phyloP scores from a whole-genome alignment of 202 grass and related monocot species.

The Elaeis oleifera region DNA sequence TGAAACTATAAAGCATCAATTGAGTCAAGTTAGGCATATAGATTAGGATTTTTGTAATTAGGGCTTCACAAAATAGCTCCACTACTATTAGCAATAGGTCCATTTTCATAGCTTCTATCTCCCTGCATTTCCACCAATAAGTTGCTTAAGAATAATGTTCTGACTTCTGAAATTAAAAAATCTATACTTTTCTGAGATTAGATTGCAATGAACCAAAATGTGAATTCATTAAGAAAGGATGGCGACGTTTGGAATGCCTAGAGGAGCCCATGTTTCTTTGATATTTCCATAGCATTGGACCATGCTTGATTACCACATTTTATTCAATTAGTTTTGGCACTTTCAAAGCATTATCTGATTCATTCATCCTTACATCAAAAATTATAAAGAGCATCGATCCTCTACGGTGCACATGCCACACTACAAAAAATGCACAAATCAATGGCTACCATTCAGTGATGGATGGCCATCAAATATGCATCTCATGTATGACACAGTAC shows the following conservation, averaged over 20 bases:
- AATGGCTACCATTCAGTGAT: no score
- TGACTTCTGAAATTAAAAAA: constrained; percentile 7
- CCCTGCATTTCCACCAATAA: neutral
- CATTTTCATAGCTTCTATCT: no score
- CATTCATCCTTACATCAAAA: neutral
- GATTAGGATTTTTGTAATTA: no score
- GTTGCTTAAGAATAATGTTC: constrained; percentile 10
- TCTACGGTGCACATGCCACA: no score
- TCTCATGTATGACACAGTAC: no score
- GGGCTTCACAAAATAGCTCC: no score
- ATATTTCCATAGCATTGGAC: constrained; percentile 42
- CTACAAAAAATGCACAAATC: no score
- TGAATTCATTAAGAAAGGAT: neutral
- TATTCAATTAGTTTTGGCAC: constrained; percentile 26
- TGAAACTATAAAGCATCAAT: no score
- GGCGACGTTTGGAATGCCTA: constrained; percentile 23
- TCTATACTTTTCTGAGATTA: constrained; percentile 8
- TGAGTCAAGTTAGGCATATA: no score
- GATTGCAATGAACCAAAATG: constrained; percentile 17
- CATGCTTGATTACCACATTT: constrained; percentile 28
- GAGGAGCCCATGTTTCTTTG: constrained; percentile 50
- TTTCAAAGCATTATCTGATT: neutral
- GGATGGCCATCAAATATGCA: no score
- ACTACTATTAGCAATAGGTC: no score
- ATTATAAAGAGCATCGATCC: neutral